Evolutionary conservation across 768 basidiomycete genomes (phyloP).

Genomic region (Exidia glandulosa): DNA sequence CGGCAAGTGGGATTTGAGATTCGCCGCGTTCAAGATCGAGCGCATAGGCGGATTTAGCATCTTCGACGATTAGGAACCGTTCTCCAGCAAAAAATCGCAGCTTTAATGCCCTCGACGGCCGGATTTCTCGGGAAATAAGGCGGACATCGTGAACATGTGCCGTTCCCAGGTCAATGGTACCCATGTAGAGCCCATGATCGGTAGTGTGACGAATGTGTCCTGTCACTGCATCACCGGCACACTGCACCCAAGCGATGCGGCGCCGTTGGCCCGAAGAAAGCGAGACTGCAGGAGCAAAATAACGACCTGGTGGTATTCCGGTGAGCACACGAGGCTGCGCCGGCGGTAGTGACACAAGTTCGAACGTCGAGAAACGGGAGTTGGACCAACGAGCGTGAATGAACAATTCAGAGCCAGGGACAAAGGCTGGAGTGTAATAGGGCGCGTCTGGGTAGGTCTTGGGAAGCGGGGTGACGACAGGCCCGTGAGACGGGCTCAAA

Average conservation of each 20-base stretch:
- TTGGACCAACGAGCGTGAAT: slow-evolving; percentile 65
- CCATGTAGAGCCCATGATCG: slow-evolving; percentile 52
- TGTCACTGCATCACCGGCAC: slow-evolving; percentile 45
- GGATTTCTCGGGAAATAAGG: slow-evolving; percentile 41
- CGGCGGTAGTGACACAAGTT: slow-evolving; percentile 43
- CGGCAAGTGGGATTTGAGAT: slow-evolving; percentile 35
- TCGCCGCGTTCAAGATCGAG: slow-evolving; percentile 22
- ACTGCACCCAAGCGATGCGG: slow-evolving; percentile 53
- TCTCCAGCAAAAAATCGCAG: slow-evolving; percentile 45
- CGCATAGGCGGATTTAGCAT: slow-evolving; percentile 35
- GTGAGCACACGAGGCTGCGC: slow-evolving; percentile 35
- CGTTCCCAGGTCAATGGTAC: slow-evolving; percentile 7
- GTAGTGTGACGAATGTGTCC: slow-evolving; percentile 58
- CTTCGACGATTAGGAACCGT: slow-evolving; percentile 43
- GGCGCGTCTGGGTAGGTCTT: slow-evolving; percentile 33
- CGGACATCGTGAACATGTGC: slow-evolving; percentile 35
- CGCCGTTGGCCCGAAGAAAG: slow-evolving; percentile 14
- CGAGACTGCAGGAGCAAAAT: slow-evolving; percentile 48
- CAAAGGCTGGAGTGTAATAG: slow-evolving; percentile 61
- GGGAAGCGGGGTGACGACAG: slow-evolving; percentile 28
- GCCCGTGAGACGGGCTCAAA: slow-evolving; percentile 25
- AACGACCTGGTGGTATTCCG: slow-evolving; percentile 51
- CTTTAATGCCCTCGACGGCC: slow-evolving; percentile 28
- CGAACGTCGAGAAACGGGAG: slow-evolving; percentile 48
- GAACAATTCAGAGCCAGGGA: slow-evolving; percentile 33